Percentiles rank a stretch among this genome's conserved stretches.
Conservation (phyloP, 148 eudicot genomes). For the Chenopodium formosanum region DNA sequence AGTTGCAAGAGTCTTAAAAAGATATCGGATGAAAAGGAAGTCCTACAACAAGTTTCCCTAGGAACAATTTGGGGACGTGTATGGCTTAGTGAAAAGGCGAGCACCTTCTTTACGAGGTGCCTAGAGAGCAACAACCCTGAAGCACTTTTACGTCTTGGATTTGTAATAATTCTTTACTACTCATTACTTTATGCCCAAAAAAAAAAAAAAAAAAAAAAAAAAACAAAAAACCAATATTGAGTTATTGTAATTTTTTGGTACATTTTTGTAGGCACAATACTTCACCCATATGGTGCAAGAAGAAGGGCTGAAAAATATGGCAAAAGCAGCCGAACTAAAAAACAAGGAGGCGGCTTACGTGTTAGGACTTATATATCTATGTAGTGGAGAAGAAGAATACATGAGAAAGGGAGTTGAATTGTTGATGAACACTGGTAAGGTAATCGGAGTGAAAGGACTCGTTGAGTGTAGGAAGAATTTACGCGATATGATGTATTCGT, state of each 20-base stretch:
- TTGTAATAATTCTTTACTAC: slow-evolving; percentile 1
- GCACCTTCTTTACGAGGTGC: slow-evolving; percentile 22
- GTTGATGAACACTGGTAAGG: background rate
- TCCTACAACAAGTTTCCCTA: slow-evolving; percentile 20
- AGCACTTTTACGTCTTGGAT: slow-evolving; percentile 25
- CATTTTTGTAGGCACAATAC: slow-evolving; percentile 19
- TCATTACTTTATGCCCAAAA: no score
- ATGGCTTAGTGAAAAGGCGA: slow-evolving; percentile 13
- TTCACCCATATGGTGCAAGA: slow-evolving; percentile 13
- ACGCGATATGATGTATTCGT: background rate
- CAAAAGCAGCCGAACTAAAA: slow-evolving; percentile 14
- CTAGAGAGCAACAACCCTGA: slow-evolving; percentile 22
- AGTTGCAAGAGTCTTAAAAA: slow-evolving; percentile 29
- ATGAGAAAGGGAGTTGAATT: background rate
- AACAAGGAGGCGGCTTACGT: slow-evolving; percentile 21
- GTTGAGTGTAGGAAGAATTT: slow-evolving; percentile 26
- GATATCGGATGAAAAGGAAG: slow-evolving; percentile 21
- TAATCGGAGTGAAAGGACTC: slow-evolving; percentile 16
- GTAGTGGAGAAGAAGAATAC: slow-evolving; percentile 14
- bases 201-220: no score
- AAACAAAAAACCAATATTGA: no score
- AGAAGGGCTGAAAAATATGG: slow-evolving; percentile 23
- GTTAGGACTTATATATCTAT: slow-evolving; percentile 16
- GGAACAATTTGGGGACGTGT: background rate
- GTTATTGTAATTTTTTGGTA: background rate